A percentile compares a stretch with the other conserved stretches of the same genome.
phyloP scores from a whole-genome alignment of 2,329 filamentous ascomycete species.

The Epichloe baconii region DNA sequence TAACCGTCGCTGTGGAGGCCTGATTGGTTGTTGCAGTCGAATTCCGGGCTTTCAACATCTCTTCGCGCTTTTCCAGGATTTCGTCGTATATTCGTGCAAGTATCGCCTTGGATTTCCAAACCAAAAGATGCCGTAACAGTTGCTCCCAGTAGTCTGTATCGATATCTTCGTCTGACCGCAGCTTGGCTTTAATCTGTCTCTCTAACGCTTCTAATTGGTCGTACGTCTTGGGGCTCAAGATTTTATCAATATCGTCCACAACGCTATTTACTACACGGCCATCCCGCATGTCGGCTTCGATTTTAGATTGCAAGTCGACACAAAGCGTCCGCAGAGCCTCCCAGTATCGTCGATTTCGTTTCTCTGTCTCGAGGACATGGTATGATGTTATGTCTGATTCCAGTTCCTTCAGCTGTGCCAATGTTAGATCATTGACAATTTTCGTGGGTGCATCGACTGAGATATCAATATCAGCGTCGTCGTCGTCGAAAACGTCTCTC shows the following conservation, averaged over 20 bases:
- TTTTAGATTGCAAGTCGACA: slow-evolving; percentile 57
- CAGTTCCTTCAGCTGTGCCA: slow-evolving; percentile 57
- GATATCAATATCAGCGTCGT: slow-evolving; percentile 59
- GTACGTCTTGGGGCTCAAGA: slow-evolving; percentile 73
- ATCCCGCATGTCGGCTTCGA: slow-evolving; percentile 47
- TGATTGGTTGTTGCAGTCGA: slow-evolving; percentile 4
- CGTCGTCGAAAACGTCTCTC: slow-evolving; percentile 74
- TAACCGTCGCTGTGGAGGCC: not conserved
- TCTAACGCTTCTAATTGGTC: slow-evolving; percentile 81
- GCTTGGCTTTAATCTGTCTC: slow-evolving; percentile 72
- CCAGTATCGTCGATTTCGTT: slow-evolving; percentile 79
- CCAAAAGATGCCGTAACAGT: slow-evolving; percentile 65
- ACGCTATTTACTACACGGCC: slow-evolving; percentile 71
- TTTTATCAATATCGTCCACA: slow-evolving; percentile 72
- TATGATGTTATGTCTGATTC: slow-evolving; percentile 75
- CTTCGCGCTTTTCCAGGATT: slow-evolving; percentile 30
- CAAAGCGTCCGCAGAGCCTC: slow-evolving; percentile 78
- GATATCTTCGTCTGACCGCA: slow-evolving; percentile 79
- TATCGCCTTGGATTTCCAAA: slow-evolving; percentile 87
- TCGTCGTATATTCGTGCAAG: slow-evolving; percentile 65
- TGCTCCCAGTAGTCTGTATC: slow-evolving; percentile 98
- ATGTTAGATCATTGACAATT: slow-evolving; percentile 62
- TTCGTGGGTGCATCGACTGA: slow-evolving; percentile 67
- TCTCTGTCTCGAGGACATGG: slow-evolving; percentile 64
- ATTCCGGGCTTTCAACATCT: not conserved